Evolutionary conservation across 176 grass and related monocot species (phyloP).

Genomic region (Tillandsia fasciculata): DNA sequence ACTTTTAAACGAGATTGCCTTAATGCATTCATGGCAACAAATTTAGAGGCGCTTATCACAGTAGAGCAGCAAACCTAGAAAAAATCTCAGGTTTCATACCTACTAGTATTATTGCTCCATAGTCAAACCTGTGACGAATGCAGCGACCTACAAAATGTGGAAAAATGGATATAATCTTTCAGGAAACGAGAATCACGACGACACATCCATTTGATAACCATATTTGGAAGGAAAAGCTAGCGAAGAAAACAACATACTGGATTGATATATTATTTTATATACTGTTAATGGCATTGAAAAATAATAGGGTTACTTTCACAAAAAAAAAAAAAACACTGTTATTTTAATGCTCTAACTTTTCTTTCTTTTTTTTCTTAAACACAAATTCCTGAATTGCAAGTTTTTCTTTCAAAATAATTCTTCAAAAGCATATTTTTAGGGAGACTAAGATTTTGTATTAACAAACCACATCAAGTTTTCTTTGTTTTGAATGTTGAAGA

Average conservation of each 20-base stretch:
- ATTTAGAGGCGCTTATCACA: not conserved
- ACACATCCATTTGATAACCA: not conserved
- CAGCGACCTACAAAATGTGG: conserved; percentile 61
- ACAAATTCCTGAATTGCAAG: too few species aligned
- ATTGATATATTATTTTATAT: too few species aligned
- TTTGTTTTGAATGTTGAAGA: not conserved
- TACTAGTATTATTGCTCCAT: conserved; percentile 89
- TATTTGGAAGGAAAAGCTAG: not conserved
- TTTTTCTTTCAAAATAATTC: too few species aligned
- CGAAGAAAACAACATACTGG: not conserved
- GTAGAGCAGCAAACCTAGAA: not conserved
- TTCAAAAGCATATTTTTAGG: too few species aligned
- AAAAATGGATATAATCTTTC: not conserved
- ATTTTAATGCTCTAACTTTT: too few species aligned
- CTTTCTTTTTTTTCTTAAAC: too few species aligned
- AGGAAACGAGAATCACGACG: not conserved
- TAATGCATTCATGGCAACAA: not conserved
- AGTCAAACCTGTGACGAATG: conserved; percentile 90
- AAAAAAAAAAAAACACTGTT: too few species aligned
- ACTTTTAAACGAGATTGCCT: not conserved
- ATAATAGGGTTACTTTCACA: too few species aligned
- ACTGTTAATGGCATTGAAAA: too few species aligned
- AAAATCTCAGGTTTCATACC: conserved; percentile 31
- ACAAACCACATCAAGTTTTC: too few species aligned
- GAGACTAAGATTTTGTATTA: too few species aligned